Evolutionary conservation across 352 stramenopile species (phyloP).

Genomic region (Globisporangium mamillatum): DNA sequence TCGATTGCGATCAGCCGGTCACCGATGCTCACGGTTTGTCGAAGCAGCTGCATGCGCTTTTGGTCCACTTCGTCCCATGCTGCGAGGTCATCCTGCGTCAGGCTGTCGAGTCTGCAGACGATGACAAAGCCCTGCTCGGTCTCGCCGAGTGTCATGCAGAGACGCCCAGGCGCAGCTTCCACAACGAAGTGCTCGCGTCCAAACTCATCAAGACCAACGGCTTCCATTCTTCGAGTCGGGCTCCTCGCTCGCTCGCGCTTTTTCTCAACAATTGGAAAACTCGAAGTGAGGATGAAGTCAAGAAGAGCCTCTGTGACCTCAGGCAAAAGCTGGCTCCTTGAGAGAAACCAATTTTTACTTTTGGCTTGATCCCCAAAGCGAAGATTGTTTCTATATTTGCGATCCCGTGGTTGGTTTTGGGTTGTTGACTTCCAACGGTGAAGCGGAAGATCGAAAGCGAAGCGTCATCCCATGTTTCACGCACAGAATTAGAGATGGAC

Average conservation of each 20-base stretch:
- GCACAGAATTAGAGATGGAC: neutral
- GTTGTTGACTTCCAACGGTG: neutral
- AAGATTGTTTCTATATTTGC: conserved; percentile 11
- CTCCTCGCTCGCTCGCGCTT: neutral
- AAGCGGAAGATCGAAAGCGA: neutral
- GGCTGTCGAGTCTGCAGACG: conserved; percentile 38
- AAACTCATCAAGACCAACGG: conserved; percentile 36
- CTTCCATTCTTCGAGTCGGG: conserved; percentile 18
- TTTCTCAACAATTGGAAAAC: conserved; percentile 4
- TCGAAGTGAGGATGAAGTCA: conserved; percentile 18
- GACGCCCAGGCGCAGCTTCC: conserved; percentile 38
- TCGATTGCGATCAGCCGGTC: conserved; percentile 57
- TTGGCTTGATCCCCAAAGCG: neutral
- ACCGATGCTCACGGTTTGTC: conserved; percentile 31
- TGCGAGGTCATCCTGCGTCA: conserved; percentile 23
- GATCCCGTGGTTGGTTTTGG: conserved; percentile 4
- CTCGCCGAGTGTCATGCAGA: conserved; percentile 57
- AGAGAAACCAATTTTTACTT: neutral
- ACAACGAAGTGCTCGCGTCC: conserved; percentile 48
- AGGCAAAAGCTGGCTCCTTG: neutral
- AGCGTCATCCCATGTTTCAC: neutral
- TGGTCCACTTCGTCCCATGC: conserved; percentile 32
- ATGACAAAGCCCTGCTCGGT: conserved; percentile 41
- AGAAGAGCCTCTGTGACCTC: neutral
- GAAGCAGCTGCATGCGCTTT: conserved; percentile 30